phyloP scores from a whole-genome alignment of 2,329 filamentous ascomycete genomes.

The Thermothelomyces thermophilus region DNA sequence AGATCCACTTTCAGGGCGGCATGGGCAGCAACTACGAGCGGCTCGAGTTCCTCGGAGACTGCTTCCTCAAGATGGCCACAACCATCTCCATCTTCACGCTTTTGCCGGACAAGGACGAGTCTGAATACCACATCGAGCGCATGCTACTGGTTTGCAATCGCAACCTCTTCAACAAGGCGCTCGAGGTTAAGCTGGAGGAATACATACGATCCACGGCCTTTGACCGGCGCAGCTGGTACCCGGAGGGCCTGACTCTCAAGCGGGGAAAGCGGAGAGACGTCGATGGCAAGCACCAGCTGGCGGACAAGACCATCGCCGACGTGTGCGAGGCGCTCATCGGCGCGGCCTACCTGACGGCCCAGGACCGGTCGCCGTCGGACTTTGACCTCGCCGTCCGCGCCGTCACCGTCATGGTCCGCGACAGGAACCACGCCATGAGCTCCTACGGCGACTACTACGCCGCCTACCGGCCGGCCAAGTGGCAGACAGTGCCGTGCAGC shows the following conservation, averaged over 20 bases:
- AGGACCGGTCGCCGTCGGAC: slow-evolving; percentile 27
- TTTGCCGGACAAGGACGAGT: slow-evolving; percentile 73
- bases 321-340: slow-evolving; percentile 93
- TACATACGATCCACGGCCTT: slow-evolving; percentile 82
- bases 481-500: slow-evolving; percentile 57
- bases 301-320: slow-evolving; percentile 87
- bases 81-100: slow-evolving; percentile 78
- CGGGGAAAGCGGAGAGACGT: slow-evolving; percentile 59
- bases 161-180: slow-evolving; percentile 75
- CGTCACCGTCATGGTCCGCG: slow-evolving; percentile 64
- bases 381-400: slow-evolving; percentile 55
- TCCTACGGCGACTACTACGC: slow-evolving; percentile 67
- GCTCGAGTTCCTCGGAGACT: slow-evolving; percentile 87
- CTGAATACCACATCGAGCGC: slow-evolving; percentile 78
- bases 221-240: slow-evolving; percentile 82
- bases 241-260: slow-evolving; percentile 65
- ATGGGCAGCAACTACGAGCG: slow-evolving; percentile 96
- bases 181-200: slow-evolving; percentile 57
- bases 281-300: slow-evolving; percentile 57
- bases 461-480: slow-evolving; percentile 62
- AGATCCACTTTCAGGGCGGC: slow-evolving; percentile 69
- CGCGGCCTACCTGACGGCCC: slow-evolving; percentile 59
- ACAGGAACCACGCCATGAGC: slow-evolving; percentile 61
- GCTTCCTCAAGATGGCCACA: slow-evolving; percentile 92
- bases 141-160: slow-evolving; percentile 90